Evolutionary conservation across 1,284 basidiomycete species (phyloP).

Genomic region (Ustilago sp.): DNA sequence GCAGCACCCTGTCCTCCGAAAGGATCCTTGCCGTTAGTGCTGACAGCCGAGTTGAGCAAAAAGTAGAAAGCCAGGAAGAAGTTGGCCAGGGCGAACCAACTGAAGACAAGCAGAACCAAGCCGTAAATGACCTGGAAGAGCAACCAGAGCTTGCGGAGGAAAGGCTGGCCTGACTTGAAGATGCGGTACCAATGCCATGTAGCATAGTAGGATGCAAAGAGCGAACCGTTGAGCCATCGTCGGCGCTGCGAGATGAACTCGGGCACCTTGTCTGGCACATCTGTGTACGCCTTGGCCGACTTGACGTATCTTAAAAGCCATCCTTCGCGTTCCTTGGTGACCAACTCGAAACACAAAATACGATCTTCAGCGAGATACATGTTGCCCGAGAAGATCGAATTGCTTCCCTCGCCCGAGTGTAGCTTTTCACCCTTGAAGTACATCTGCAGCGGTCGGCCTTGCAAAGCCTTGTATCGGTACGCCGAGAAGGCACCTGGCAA

Average conservation of each 20-base stretch:
- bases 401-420: constrained; percentile 52
- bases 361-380: constrained; percentile 68
- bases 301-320: constrained; percentile 68
- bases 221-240: constrained; percentile 67
- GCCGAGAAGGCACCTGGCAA: constrained; percentile 93
- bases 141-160: constrained; percentile 59
- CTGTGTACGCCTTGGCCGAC: constrained; percentile 65
- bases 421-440: constrained; percentile 92
- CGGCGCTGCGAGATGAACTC: constrained; percentile 67
- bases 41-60: constrained; percentile 56
- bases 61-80: constrained; percentile 61
- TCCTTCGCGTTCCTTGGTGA: constrained; percentile 69
- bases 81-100: constrained; percentile 65
- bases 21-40: constrained; percentile 33
- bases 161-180: constrained; percentile 62
- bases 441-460: constrained; percentile 85
- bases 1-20: constrained; percentile 56
- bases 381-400: constrained; percentile 65
- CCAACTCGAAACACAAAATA: constrained; percentile 66
- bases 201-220: constrained; percentile 64
- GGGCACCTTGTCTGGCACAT: constrained; percentile 63
- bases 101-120: constrained; percentile 61
- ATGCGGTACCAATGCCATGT: constrained; percentile 65
- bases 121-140: constrained; percentile 67
- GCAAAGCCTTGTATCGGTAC: constrained; percentile 81